Evolutionary conservation across 2,329 filamentous ascomycete species (phyloP), one percentile per base, ranked within the genome.

Genomic region (Cladosporium sp.): DNA sequence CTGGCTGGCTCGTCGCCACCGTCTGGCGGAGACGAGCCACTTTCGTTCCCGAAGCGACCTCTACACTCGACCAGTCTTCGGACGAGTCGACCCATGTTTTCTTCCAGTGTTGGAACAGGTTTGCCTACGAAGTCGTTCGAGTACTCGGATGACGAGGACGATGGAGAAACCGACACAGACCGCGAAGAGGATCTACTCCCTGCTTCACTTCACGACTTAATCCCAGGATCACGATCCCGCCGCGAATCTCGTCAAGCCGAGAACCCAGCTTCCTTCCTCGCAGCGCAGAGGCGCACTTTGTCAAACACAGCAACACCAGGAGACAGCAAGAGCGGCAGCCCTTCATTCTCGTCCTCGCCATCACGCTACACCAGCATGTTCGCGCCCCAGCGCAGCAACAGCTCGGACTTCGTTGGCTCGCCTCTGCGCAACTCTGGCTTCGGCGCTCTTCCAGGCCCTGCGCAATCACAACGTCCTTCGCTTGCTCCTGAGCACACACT

Each of bases 161-260:
- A 88, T 64, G 79, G 79, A 46, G 77, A 81, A 67, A 82, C 84
- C 64, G 95, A 96, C 73, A 86, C 89, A 32, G 94, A 95, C 72
- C 92, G 96, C 76, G 93, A 96, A 73, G 93, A 97, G 75, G 93
- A 96, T 73, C 91, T 95, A 72, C 83, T 98, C 11, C 95, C 94
- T 0, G 90, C 84, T 30, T 86, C 83, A 64, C 76, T 89, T 54
- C 86, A 87, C 68, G 87, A 89, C 72, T 81, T 89, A 16, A 81
- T 89, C 36, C 86, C 86, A 0, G 85, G 88, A 69, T 86, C 88
- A 71, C 84, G 84, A 71, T 82, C 85, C 75, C 82, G 86, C 54
- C 82, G 86, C 21, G 81, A 86, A 61, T 88, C 86, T 14, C 82
- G 86, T 54, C 85, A 87, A 57, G 85, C 87, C 3, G 70, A 80